Evolutionary conservation across 2,329 filamentous ascomycete species (phyloP), one percentile per base, ranked within the genome.

Genomic region (Aspergillus sp.): DNA sequence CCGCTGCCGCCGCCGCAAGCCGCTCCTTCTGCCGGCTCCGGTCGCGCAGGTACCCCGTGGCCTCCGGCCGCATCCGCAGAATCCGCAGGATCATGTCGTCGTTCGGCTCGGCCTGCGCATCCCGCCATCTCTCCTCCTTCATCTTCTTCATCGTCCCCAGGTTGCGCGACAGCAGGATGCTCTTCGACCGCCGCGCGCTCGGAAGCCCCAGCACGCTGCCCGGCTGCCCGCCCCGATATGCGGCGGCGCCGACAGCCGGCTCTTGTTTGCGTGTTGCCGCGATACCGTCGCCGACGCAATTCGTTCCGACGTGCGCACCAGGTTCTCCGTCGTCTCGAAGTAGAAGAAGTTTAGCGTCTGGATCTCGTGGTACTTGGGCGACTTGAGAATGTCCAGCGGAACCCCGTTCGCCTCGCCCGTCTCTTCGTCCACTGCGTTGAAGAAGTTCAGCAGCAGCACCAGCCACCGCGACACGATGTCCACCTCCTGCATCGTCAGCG

Each of bases 271-370:
- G 50, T 88, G 80, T 51, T 93, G 82, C 17, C 81, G 76, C 39
- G 84, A 75, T 7, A 82, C 81, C 3, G 82, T 93, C 25, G 86
- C 86, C 2, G 84, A 80, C 3, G 88, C 89, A 83, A 98, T 98
- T 35, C 85, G 77, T 61, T 98, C 91, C 2, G 86, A 94, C n/a
- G 86, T 93, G 31, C 89, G 82, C 48, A 96, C 86, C 8, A 98
- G 73, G 48, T 83, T 88, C 40, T 93, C 84, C 1, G 86, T 93
- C 19, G 82, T 75, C 51, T 96, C 88, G 53, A 91, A 93, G 67
- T 98, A 98, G 70, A 96, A 98, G 71, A 96, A 98, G 66, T 94
- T 93, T 42, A 98, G 74, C 41, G 86, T 89, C 44, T 91, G 85
- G 33, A 98, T 76, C 60, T 98, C 91, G 67, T 95, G 88, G 69